phyloP scores from a whole-genome alignment of 208 protist genomes.

The Wallacemonas sp. region DNA sequence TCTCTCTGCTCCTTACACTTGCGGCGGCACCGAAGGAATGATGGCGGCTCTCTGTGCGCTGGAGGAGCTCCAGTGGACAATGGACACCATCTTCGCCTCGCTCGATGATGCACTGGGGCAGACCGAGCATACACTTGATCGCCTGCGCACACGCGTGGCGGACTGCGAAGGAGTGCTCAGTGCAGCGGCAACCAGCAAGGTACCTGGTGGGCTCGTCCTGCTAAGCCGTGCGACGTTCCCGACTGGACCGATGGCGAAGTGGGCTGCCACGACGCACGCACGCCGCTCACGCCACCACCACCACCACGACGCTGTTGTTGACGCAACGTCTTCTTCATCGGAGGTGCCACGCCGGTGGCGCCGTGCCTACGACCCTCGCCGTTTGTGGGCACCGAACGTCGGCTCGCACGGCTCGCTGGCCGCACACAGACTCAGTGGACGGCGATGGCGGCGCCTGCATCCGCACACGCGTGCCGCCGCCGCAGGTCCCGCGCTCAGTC shows the following conservation, averaged over 20 bases:
- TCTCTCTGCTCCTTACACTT: constrained; percentile 25
- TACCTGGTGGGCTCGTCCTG: background rate
- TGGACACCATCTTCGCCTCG: constrained; percentile 18
- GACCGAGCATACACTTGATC: background rate
- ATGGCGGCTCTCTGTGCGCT: constrained; percentile 19
- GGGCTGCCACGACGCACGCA: constrained; percentile 1
- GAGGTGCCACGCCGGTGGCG: too few relatives aligned
- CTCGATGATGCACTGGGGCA: constrained; percentile 4
- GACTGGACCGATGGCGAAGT: constrained; percentile 9
- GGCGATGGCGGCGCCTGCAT: background rate
- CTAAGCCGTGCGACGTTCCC: background rate
- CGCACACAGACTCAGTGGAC: too few relatives aligned
- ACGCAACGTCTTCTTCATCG: background rate
- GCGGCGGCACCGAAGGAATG: constrained; percentile 14
- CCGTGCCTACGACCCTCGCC: too few relatives aligned
- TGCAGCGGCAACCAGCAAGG: background rate
- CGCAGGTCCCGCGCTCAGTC: background rate
- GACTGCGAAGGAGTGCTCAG: constrained; percentile 9
- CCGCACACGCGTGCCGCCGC: background rate
- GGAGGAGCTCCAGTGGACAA: constrained; percentile 6
- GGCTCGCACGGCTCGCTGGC: too few relatives aligned
- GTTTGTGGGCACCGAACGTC: too few relatives aligned
- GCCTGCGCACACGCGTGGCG: constrained; percentile 10
- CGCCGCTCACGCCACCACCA: background rate
- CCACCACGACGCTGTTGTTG: too few relatives aligned